Percentiles rank a stretch among this genome's conserved stretches.
These are phyloP conservation scores for Luvunga scandens DNA, from an alignment of 345 rosid species.

Conservation along the genomic window DNA sequence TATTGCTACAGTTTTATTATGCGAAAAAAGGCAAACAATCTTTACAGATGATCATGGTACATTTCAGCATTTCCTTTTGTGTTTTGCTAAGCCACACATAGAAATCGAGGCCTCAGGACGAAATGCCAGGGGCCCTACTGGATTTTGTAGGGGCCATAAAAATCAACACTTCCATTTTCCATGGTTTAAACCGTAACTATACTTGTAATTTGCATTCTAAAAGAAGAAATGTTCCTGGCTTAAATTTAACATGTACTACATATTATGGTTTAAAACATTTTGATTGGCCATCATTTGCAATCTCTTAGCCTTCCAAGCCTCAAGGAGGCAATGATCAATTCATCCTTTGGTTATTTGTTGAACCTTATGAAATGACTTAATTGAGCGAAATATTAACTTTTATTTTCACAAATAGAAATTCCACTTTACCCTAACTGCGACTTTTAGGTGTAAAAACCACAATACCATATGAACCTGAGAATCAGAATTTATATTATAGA, in stretches of 20 bases:
- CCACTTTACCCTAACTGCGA: neutral
- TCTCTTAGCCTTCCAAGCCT: neutral
- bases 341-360: neutral
- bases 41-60: slow-evolving; percentile 1
- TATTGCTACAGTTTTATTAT: slow-evolving; percentile 1
- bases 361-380: neutral
- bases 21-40: slow-evolving; percentile 19
- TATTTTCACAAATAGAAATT: no score
- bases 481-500: neutral
- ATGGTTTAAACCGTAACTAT: slow-evolving; percentile 4
- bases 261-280: neutral
- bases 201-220: neutral
- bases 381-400: neutral
- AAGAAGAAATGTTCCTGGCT: neutral
- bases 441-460: no score
- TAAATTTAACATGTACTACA: neutral
- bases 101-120: slow-evolving; percentile 15
- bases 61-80: slow-evolving; percentile 16
- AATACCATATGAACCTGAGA: neutral
- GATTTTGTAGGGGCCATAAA: slow-evolving; percentile 22
- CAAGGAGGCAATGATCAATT: neutral
- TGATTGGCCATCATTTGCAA: neutral
- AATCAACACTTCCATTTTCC: neutral
- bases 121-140: slow-evolving; percentile 11
- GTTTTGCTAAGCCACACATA: slow-evolving; percentile 9